A percentile compares a stretch with the other conserved stretches of the same genome.
Conservation (phyloP, 2,329 filamentous ascomycete genomes). For the Paecilomyces formosus region DNA sequence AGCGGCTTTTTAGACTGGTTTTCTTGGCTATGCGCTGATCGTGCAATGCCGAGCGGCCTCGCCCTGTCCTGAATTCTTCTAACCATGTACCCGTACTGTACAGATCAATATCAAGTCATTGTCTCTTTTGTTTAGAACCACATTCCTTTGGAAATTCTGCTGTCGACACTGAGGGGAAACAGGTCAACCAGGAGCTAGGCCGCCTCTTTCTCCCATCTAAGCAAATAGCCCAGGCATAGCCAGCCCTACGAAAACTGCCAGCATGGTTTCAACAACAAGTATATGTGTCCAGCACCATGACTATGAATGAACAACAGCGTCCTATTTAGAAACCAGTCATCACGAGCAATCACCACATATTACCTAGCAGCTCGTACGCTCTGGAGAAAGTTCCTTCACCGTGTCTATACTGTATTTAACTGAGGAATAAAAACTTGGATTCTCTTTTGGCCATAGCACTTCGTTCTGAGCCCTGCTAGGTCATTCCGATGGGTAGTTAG, state of each 20-base stretch:
- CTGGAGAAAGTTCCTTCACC: neutral
- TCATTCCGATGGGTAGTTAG: neutral
- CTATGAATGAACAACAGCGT: neutral
- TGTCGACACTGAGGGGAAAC: neutral
- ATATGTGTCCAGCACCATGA: no score
- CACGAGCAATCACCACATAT: neutral
- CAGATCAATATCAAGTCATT: conserved; percentile 27
- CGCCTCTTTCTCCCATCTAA: no score
- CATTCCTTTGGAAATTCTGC: neutral
- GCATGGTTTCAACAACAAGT: no score
- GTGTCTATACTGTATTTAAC: neutral
- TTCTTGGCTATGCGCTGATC: neutral
- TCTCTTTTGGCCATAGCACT: neutral
- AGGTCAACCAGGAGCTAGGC: no score
- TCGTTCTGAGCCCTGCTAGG: neutral
- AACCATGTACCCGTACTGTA: conserved; percentile 32
- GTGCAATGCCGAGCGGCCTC: neutral
- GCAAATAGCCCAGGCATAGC: no score
- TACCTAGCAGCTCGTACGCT: neutral
- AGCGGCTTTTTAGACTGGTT: neutral
- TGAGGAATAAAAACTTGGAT: neutral
- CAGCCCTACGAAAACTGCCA: no score
- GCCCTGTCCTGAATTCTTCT: conserved; percentile 3
- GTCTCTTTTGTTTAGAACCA: conserved; percentile 11
- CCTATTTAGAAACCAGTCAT: neutral